These are phyloP conservation scores for Periconia sp. DNA, from an alignment of 2,329 filamentous ascomycete species.

Conservation along the genomic window DNA sequence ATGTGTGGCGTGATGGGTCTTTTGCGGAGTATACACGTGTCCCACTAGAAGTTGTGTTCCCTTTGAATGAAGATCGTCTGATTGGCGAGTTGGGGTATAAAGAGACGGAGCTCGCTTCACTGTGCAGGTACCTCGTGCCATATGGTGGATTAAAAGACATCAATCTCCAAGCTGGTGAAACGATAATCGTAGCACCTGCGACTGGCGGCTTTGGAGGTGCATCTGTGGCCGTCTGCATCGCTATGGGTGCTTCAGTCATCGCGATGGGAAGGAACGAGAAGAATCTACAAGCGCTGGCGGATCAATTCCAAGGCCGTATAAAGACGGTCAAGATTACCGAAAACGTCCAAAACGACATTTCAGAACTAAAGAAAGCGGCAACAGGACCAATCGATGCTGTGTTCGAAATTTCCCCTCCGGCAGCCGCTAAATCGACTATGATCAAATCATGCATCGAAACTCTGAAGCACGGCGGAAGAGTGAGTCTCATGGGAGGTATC, in stretches of 20 bases:
- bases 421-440: slow-evolving; percentile 45
- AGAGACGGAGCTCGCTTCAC: neutral
- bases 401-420: slow-evolving; percentile 54
- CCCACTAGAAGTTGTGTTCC: slow-evolving; percentile 43
- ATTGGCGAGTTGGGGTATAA: slow-evolving; percentile 45
- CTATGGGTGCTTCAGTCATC: slow-evolving; percentile 59
- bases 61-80: slow-evolving; percentile 39
- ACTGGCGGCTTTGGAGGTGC: slow-evolving; percentile 57
- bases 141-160: slow-evolving; percentile 54
- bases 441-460: slow-evolving; percentile 44
- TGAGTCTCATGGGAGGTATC: slow-evolving; percentile 12
- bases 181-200: slow-evolving; percentile 56
- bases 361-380: slow-evolving; percentile 35
- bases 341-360: slow-evolving; percentile 43
- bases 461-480: neutral
- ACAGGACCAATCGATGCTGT: slow-evolving; percentile 49
- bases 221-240: slow-evolving; percentile 54
- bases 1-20: slow-evolving; percentile 43
- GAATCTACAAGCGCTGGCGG: slow-evolving; percentile 36
- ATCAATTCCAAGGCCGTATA: slow-evolving; percentile 25
- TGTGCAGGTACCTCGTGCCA: slow-evolving; percentile 39
- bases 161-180: slow-evolving; percentile 53
- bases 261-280: slow-evolving; percentile 54
- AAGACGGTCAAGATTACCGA: slow-evolving; percentile 49
- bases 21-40: slow-evolving; percentile 42